Conservation (phyloP, 768 basidiomycete species). For the Kwoniella europaea region DNA sequence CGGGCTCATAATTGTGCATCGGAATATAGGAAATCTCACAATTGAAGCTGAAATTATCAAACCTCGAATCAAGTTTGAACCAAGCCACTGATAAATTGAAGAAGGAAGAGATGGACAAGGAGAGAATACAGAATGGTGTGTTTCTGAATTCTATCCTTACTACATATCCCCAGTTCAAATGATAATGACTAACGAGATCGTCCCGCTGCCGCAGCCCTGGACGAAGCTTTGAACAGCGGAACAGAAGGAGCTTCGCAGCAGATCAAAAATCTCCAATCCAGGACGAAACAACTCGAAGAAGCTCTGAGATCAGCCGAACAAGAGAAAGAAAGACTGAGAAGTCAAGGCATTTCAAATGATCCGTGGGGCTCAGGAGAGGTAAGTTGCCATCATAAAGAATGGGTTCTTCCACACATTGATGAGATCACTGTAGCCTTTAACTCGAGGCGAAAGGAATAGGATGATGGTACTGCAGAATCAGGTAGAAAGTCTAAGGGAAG, state of each 20-base stretch:
- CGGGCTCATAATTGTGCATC: background rate
- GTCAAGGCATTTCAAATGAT: conserved; percentile 23
- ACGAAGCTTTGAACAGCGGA: conserved; percentile 21
- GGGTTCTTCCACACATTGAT: no score
- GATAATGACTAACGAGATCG: no score
- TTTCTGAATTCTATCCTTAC: background rate
- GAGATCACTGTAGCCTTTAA: no score
- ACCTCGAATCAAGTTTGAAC: conserved; percentile 48
- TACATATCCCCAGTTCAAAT: no score
- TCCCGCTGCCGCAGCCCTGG: no score
- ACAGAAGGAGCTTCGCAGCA: conserved; percentile 18
- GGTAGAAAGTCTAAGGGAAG: conserved; percentile 31
- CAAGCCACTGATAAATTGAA: conserved; percentile 41
- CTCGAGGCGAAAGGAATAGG: conserved; percentile 30
- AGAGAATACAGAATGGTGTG: conserved; percentile 49
- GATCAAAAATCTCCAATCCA: conserved; percentile 1
- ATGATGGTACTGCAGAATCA: conserved; percentile 42
- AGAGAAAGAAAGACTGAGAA: conserved; percentile 39
- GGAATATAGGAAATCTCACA: conserved; percentile 52
- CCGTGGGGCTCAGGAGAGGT: conserved; percentile 20
- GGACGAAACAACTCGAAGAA: conserved; percentile 17
- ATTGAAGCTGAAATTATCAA: conserved; percentile 45
- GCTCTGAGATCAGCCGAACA: conserved; percentile 30
- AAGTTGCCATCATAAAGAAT: no score
- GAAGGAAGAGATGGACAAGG: conserved; percentile 50